A percentile compares a stretch with the other conserved stretches of the same genome.
These are phyloP conservation scores for Coemansia sp. DNA, from an alignment of 192 early-diverging fungal species.

Conservation along the genomic window DNA sequence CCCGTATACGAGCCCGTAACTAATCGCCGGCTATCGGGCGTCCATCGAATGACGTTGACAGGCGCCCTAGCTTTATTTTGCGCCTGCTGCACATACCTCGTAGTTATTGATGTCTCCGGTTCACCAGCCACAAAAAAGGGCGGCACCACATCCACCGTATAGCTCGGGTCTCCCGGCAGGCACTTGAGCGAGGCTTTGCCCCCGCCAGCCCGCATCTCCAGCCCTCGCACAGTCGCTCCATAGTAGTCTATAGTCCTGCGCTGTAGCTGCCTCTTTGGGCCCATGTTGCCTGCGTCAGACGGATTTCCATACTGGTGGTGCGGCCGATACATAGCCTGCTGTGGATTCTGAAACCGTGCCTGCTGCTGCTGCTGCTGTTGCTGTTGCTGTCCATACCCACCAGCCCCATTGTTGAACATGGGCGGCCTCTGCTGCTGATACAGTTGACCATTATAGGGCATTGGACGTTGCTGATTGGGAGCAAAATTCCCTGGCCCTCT, in stretches of 20 bases:
- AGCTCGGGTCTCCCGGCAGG: constrained; percentile 42
- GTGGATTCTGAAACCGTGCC: constrained; percentile 15
- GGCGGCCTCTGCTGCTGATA: constrained; percentile 14
- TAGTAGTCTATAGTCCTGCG: constrained; percentile 94
- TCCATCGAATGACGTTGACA: constrained; percentile 93
- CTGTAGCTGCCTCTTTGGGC: constrained; percentile 86
- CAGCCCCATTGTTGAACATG: neutral
- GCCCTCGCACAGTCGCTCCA: constrained; percentile 70
- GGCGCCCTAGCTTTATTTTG: constrained; percentile 92
- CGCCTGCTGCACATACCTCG: constrained; percentile 40
- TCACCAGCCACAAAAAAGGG: constrained; percentile 44
- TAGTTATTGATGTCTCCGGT: constrained; percentile 40
- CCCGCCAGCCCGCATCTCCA: constrained; percentile 49
- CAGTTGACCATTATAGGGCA: constrained; percentile 1
- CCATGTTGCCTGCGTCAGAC: constrained; percentile 61
- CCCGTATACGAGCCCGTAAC: constrained; percentile 92
- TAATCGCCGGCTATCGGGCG: constrained; percentile 90
- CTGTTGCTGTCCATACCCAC: neutral
- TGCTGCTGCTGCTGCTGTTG: constrained; percentile 26
- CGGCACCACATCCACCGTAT: constrained; percentile 56
- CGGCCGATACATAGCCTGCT: neutral
- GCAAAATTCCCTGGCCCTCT: constrained; percentile 13
- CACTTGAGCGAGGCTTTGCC: constrained; percentile 17
- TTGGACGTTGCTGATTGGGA: constrained; percentile 10
- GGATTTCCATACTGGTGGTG: constrained; percentile 2